A percentile compares a stretch with the other conserved stretches of the same genome.
phyloP scores from a whole-genome alignment of 2,329 filamentous ascomycete genomes.

The Ascochyta koolunga region DNA sequence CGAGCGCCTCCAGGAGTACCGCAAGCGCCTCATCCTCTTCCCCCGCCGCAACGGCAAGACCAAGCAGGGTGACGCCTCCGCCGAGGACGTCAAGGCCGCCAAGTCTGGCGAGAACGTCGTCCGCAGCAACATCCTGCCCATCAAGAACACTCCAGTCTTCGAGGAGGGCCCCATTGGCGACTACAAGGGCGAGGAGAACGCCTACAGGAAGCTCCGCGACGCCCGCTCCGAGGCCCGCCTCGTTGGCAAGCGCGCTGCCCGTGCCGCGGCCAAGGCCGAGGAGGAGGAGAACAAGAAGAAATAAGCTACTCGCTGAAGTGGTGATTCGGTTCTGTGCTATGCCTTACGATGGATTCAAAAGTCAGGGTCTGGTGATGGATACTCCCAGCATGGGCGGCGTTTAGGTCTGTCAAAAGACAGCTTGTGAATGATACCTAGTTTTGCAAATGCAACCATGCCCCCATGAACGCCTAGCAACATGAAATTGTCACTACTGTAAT shows the following conservation, averaged over 20 bases:
- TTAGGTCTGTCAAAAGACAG: constrained; percentile 44
- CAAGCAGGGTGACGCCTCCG: constrained; percentile 89
- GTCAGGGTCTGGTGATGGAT: constrained; percentile 39
- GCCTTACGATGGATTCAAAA: constrained; percentile 41
- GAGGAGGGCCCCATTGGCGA: constrained; percentile 80
- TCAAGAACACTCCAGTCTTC: constrained; percentile 74
- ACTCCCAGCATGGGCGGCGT: constrained; percentile 47
- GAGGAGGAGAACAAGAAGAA: constrained; percentile 81
- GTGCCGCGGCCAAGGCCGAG: constrained; percentile 84
- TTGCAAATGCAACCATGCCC: constrained; percentile 43
- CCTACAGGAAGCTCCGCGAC: constrained; percentile 84
- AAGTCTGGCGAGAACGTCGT: constrained; percentile 60
- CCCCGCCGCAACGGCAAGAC: constrained; percentile 89
- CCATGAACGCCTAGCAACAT: constrained; percentile 10
- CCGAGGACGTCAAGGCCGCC: constrained; percentile 78
- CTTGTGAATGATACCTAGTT: constrained; percentile 48
- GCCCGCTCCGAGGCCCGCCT: constrained; percentile 83
- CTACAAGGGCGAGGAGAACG: constrained; percentile 75
- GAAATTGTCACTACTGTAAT: too few relatives aligned
- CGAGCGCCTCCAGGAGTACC: constrained; percentile 97
- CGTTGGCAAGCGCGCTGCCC: constrained; percentile 88
- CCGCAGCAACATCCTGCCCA: constrained; percentile 69
- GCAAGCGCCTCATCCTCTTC: constrained; percentile 94
- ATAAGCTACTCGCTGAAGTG: constrained; percentile 57
- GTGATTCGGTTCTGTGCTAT: constrained; percentile 32